phyloP scores from a whole-genome alignment of 495 filamentous ascomycete species.

The Xylona heveae region DNA sequence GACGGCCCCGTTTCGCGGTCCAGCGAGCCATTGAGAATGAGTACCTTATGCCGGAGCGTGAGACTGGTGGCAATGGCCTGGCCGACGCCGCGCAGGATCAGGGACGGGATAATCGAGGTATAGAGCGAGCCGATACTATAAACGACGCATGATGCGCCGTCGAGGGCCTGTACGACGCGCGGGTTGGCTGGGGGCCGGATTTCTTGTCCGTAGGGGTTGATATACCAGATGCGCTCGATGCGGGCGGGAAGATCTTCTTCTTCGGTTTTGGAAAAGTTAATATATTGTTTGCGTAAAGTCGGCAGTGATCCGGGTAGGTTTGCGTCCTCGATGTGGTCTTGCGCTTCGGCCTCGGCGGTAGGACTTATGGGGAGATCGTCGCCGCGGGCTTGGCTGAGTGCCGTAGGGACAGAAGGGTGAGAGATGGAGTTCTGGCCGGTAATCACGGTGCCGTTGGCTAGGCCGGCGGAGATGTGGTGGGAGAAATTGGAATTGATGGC shows the following conservation, averaged over 20 bases:
- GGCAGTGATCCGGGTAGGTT: constrained; percentile 73
- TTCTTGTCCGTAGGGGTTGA: constrained; percentile 87
- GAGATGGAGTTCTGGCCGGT: constrained; percentile 84
- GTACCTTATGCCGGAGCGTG: constrained; percentile 44
- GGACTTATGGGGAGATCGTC: constrained; percentile 1
- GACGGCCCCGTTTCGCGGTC: constrained; percentile 71
- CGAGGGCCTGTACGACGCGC: constrained; percentile 46
- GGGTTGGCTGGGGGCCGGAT: constrained; percentile 67
- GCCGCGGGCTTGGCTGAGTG: constrained; percentile 18
- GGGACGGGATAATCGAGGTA: constrained; percentile 42
- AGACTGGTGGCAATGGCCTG: constrained; percentile 19
- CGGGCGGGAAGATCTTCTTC: constrained; percentile 51
- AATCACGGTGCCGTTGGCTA: constrained; percentile 58
- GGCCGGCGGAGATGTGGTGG: constrained; percentile 73
- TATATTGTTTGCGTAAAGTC: constrained; percentile 54
- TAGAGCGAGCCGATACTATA: constrained; percentile 87
- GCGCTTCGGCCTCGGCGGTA: constrained; percentile 17
- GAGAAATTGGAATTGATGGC: constrained; percentile 88
- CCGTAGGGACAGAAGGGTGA: constrained; percentile 41
- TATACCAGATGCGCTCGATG: constrained; percentile 83
- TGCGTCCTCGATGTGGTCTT: constrained; percentile 50
- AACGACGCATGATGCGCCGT: constrained; percentile 41
- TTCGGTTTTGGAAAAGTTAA: constrained; percentile 54
- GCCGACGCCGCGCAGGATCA: constrained; percentile 47
- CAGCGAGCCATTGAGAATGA: constrained; percentile 63